phyloP scores from a whole-genome alignment of 371 early-diverging fungal species.

The Blakeslea trispora region DNA sequence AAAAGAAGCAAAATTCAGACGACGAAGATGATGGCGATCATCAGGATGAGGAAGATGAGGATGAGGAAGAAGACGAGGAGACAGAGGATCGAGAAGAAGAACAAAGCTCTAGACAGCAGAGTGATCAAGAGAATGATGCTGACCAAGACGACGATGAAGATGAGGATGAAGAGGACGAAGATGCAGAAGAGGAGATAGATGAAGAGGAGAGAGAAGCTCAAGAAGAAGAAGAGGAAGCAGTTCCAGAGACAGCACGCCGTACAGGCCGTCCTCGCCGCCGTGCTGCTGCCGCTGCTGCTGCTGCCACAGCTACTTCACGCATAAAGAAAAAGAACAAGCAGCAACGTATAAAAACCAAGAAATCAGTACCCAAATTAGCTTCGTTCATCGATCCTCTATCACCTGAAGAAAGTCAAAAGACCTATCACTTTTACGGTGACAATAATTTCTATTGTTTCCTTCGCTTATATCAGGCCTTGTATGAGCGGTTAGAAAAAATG shows the following conservation, averaged over 20 bases:
- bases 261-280: not conserved
- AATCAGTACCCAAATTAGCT: constrained; percentile 3
- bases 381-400: constrained; percentile 9
- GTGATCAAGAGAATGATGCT: no score
- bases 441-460: constrained; percentile 84
- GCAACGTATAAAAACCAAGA: constrained; percentile 4
- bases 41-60: constrained; percentile 4
- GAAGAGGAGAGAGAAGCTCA: constrained; percentile 20
- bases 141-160: constrained; percentile 14
- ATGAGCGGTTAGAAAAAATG: constrained; percentile 78
- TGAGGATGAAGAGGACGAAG: constrained; percentile 13
- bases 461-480: constrained; percentile 65
- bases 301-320: not conserved
- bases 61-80: constrained; percentile 2
- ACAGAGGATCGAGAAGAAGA: constrained; percentile 16
- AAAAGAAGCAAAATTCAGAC: constrained; percentile 4
- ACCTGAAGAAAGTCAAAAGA: constrained; percentile 26
- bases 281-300: not conserved
- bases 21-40: constrained; percentile 14
- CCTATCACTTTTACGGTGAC: constrained; percentile 70
- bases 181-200: constrained; percentile 16
- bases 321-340: not conserved
- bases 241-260: not conserved
- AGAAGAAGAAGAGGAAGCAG: constrained; percentile 13
- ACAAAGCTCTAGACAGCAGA: not conserved